Percentiles rank a stretch among this genome's conserved stretches.
phyloP scores from a whole-genome alignment of 768 basidiomycete genomes.

The Auricularia heimuer region DNA sequence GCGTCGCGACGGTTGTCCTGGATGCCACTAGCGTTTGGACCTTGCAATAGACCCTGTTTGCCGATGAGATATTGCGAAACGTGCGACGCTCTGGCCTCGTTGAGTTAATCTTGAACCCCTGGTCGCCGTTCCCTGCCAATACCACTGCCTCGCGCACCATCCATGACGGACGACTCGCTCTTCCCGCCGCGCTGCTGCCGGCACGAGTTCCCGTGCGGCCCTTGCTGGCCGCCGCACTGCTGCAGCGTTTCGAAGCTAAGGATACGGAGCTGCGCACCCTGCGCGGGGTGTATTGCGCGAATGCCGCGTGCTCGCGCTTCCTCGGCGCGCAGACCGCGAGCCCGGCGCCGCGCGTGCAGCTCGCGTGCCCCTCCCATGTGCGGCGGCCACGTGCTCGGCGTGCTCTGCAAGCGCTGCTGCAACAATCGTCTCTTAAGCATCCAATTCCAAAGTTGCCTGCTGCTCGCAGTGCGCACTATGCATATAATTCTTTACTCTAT shows the following conservation, averaged over 20 bases:
- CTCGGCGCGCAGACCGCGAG: conserved; percentile 28
- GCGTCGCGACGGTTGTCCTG: neutral
- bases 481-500: too few species aligned
- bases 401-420: neutral
- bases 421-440: neutral
- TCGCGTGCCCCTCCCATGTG: neutral
- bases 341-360: neutral
- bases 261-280: conserved; percentile 34
- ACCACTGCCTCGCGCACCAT: conserved; percentile 9
- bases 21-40: neutral
- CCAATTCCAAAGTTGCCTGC: too few species aligned
- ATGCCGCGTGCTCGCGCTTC: conserved; percentile 37
- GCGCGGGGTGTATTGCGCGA: conserved; percentile 32
- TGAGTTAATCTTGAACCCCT: too few species aligned
- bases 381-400: neutral
- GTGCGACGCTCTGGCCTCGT: neutral
- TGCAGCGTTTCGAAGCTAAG: conserved; percentile 28
- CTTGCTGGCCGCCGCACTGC: conserved; percentile 20
- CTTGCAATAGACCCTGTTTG: too few species aligned
- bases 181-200: conserved; percentile 45
- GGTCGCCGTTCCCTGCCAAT: too few species aligned
- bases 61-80: neutral
- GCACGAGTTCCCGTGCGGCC: conserved; percentile 25
- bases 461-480: too few species aligned
- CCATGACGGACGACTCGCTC: conserved; percentile 40